Base-by-base conservation (phyloP, 805 yeast species). In the Starmerella floricola region DNA sequence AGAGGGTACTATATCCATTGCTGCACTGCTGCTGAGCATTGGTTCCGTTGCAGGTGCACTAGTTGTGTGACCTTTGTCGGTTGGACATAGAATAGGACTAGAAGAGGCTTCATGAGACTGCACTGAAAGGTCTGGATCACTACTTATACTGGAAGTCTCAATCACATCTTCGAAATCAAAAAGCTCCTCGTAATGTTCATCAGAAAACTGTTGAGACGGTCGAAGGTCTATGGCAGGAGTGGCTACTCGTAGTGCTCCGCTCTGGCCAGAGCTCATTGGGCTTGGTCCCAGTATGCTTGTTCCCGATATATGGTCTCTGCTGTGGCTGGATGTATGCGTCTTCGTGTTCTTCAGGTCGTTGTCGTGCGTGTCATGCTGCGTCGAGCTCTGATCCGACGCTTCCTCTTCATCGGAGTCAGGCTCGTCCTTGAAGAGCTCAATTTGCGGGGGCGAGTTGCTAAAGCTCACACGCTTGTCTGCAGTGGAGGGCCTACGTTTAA, bases 391-490 rank as follows among this genome's bases (percentile, higher is more conserved):
- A 13, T 38, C 37, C 10, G 19, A 38, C 12, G 27, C 40, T 8
- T 18, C 31, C 2, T 31, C 36, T 16, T 18, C 29, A 10, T 33
- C 37, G 13, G 13, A 19, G 19, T 20, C 30, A 12, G 37, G 43
- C 2, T 37, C 39, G 2, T 38, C 44, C 26, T 30, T 26, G 26
- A 35, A 20, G n/a, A 33, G 31, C 38, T 38, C 46, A 11, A 39
- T 39, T 3, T 29, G 40, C 6, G 52, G 54, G 15, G 57, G 57
- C 31, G 47, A 44, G 12, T 31, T 34, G 34, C 49, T 42, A 40
- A 53, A 53, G 27, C 50, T 44, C 13, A 53, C 55, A 20, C 50
- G 51, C 40, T 53, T 53, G 27, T 45, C 53, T 19, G 39, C 17
- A 15, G 31, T 19, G 16, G 53, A 51, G 20, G 56, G 50, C 26